phyloP scores from a whole-genome alignment of 108 stramenopile species.

The Nitzschia sp. region DNA sequence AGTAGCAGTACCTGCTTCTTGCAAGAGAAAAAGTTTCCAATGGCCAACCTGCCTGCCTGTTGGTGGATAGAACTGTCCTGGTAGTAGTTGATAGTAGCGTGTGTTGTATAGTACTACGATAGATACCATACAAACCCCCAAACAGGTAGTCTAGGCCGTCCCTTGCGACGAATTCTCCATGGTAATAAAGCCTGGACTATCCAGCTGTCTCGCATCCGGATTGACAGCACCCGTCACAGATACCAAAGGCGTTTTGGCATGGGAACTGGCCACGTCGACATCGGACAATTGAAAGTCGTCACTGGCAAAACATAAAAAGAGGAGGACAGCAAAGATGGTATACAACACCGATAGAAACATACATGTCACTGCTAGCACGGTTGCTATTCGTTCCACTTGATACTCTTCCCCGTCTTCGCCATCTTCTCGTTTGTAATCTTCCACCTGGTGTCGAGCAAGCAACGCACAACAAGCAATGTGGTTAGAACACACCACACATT shows the following conservation, averaged over 20 bases:
- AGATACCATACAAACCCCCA: neutral
- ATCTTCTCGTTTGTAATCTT: constrained; percentile 40
- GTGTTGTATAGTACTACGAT: neutral
- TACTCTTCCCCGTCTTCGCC: constrained; percentile 47
- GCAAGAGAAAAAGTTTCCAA: too few relatives aligned
- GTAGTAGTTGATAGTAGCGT: neutral
- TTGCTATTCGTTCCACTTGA: constrained; percentile 78
- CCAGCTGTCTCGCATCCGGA: constrained; percentile 7
- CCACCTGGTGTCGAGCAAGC: neutral
- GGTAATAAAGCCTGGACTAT: constrained; percentile 39
- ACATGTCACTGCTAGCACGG: constrained; percentile 71
- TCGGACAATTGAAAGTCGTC: constrained; percentile 11
- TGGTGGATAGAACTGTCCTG: neutral
- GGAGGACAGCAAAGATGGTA: constrained; percentile 64
- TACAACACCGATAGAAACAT: constrained; percentile 75
- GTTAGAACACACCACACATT: too few relatives aligned
- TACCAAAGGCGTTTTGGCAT: constrained; percentile 28
- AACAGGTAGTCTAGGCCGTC: too few relatives aligned
- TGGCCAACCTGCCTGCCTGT: too few relatives aligned
- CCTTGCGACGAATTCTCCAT: constrained; percentile 43
- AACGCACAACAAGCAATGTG: neutral
- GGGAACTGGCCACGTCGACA: constrained; percentile 9
- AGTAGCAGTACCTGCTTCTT: too few relatives aligned
- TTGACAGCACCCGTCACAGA: constrained; percentile 14
- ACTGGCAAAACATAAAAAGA: constrained; percentile 51